These are phyloP conservation scores for Pyrus bretschneideri DNA, from an alignment of 306 rosid genomes.

Conservation along the genomic window DNA sequence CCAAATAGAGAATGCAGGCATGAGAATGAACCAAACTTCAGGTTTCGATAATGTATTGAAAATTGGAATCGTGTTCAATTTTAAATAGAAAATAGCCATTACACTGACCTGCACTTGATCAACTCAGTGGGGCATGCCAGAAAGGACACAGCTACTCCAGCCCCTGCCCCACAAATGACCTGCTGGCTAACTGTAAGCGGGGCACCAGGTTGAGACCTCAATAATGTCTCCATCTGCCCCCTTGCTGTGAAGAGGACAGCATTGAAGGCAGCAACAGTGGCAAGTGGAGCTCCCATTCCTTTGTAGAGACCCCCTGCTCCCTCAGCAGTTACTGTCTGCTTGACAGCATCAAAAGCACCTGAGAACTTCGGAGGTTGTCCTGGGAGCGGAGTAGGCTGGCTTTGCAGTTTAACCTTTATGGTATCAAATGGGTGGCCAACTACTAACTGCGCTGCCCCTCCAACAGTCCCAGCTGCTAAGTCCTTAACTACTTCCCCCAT, in stretches of 20 bases:
- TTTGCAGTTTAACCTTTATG: constrained; percentile 96
- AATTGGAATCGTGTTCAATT: background rate
- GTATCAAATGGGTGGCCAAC: constrained; percentile 95
- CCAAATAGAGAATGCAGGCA: background rate
- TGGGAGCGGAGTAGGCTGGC: constrained; percentile 85
- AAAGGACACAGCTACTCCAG: constrained; percentile 88
- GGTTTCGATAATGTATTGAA: background rate
- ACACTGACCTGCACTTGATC: constrained; percentile 82
- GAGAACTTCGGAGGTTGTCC: constrained; percentile 73
- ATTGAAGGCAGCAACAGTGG: constrained; percentile 93
- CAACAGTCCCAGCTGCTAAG: constrained; percentile 84
- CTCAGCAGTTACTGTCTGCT: constrained; percentile 87
- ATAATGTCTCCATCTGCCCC: constrained; percentile 75
- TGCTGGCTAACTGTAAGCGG: constrained; percentile 71
- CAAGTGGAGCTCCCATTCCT: constrained; percentile 98
- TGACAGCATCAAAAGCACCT: constrained; percentile 92
- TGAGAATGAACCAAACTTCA: background rate
- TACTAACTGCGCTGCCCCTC: constrained; percentile 89
- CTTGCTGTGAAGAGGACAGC: constrained; percentile 85
- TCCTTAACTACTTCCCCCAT: constrained; percentile 96
- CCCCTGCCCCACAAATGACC: constrained; percentile 76
- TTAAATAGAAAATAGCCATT: background rate
- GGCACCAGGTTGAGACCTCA: constrained; percentile 74
- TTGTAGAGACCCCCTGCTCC: constrained; percentile 90
- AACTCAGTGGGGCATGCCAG: constrained; percentile 95